Percentiles rank a stretch among this genome's conserved stretches.
Evolutionary conservation across 1,284 basidiomycete genomes (phyloP).

Genomic region (Chalciporus sp.): DNA sequence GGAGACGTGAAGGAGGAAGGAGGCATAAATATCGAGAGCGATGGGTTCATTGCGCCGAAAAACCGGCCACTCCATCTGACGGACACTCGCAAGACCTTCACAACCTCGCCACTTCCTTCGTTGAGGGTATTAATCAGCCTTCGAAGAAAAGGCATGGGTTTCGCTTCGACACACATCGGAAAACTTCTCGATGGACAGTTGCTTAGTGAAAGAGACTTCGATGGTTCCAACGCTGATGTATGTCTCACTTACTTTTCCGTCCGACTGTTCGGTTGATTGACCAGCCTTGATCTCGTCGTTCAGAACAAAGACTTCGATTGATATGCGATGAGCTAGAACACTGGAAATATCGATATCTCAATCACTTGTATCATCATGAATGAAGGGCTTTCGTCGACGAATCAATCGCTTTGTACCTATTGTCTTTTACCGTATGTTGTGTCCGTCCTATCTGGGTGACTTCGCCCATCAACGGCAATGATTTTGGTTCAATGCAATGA

Average conservation of each 20-base stretch:
- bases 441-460: no score
- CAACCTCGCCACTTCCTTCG: slow-evolving; percentile 33
- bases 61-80: slow-evolving; percentile 17
- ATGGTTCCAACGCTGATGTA: slow-evolving; percentile 3
- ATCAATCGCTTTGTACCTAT: no score
- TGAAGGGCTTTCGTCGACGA: no score
- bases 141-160: slow-evolving; percentile 45
- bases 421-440: no score
- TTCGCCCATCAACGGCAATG: no score
- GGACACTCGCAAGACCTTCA: slow-evolving; percentile 34
- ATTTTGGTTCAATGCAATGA: no score
- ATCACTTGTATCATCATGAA: no score
- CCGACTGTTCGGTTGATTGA: no score
- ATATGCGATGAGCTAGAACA: no score
- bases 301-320: no score
- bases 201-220: slow-evolving; percentile 33
- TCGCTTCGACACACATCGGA: slow-evolving; percentile 44
- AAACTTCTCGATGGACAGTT: slow-evolving; percentile 39
- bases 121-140: slow-evolving; percentile 38
- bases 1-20: slow-evolving; percentile 17
- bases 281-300: no score
- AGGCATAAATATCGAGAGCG: slow-evolving; percentile 21
- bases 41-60: slow-evolving; percentile 40
- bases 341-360: no score
- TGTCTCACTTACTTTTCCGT: neutral